A percentile compares a stretch with the other conserved stretches of the same genome.
These are phyloP conservation scores for Aspergillus sp. DNA, from an alignment of 2,329 filamentous ascomycete species.

Conservation along the genomic window DNA sequence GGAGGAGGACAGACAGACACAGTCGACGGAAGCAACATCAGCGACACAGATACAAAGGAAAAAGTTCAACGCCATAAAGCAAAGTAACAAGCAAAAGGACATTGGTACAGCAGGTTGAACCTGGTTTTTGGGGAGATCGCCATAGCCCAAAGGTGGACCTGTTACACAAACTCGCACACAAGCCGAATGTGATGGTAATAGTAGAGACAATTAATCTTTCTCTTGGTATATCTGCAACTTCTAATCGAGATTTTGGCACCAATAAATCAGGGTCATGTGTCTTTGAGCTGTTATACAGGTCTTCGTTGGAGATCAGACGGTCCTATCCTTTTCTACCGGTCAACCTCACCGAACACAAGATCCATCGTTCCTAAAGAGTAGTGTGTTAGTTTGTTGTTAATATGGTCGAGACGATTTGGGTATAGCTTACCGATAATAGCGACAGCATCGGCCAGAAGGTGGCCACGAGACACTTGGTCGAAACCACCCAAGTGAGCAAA, in stretches of 20 bases:
- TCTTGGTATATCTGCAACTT: slow-evolving; percentile 3
- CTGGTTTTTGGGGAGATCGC: slow-evolving; percentile 3
- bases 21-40: neutral
- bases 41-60: slow-evolving; percentile 25
- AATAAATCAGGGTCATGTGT: neutral
- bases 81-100: slow-evolving; percentile 18
- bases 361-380: slow-evolving; percentile 65
- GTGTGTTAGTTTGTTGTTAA: slow-evolving; percentile 8
- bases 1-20: neutral
- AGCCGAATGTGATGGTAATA: neutral
- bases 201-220: slow-evolving; percentile 2
- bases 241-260: neutral
- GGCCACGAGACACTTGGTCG: slow-evolving; percentile 88
- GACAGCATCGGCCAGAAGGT: slow-evolving; percentile 92
- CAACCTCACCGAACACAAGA: slow-evolving; percentile 77
- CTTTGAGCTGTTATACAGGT: slow-evolving; percentile 21
- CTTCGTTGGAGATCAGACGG: slow-evolving; percentile 7
- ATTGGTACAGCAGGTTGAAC: slow-evolving; percentile 18
- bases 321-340: slow-evolving; percentile 45
- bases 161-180: slow-evolving; percentile 11
- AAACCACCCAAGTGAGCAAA: slow-evolving; percentile 95
- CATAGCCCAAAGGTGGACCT: slow-evolving; percentile 4
- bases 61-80: slow-evolving; percentile 38
- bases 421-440: slow-evolving; percentile 72
- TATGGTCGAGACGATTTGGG: too few relatives aligned